Evolutionary conservation across 2,329 filamentous ascomycete species (phyloP), one percentile per base, ranked within the genome.

Genomic region (Lasiodiplodia gonubiensis): DNA sequence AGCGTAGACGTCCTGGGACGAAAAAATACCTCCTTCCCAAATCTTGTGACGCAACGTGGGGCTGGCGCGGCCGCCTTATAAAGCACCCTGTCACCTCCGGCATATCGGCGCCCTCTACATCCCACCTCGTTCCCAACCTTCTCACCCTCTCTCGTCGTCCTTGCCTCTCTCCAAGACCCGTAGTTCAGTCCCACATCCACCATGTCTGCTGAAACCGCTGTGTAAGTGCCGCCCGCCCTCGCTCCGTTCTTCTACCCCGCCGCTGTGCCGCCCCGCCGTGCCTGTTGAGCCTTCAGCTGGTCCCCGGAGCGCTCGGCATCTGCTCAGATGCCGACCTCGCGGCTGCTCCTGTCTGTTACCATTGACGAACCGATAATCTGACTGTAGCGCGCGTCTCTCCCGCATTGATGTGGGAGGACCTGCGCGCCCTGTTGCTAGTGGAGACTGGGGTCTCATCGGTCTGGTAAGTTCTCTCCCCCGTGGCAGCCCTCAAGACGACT

Each of bases 391-490:
- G 60, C 69, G 69, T 59, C 69, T 70, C 60, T 68, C 69, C 69
- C 69, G 49, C 69, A 69, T 69, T 27, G 46, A 68, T 54, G 69
- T 70, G 69, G 69, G 69, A 64, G 69, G 68, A 67, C 69, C 68
- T 63, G 68, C 68, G 69, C 69, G 66, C 54, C 54, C 55, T 49
- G 39, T 42, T 65, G 54, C 67, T 66, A 68, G 67, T 70, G 83
- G 83, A 77, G 83, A 85, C 78, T 84, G 84, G 77, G 82, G 83
- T 78, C 81, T 85, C 76, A 85, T 85, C 75, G 83, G 83, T 77
- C 77, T 85, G 72, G 78, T 80, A 73, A 71, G 78, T 77, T 27
- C 30, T 51, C 25, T 27, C 37, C 39, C 25, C 42, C 12, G 4
- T 30, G 27, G 7, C 39, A 30, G 23, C 46, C 21, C 49, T 33